Evolutionary conservation across 2,329 filamentous ascomycete genomes (phyloP), one percentile per base, ranked within the genome.

Genomic region (Trichoderma arundinaceum): DNA sequence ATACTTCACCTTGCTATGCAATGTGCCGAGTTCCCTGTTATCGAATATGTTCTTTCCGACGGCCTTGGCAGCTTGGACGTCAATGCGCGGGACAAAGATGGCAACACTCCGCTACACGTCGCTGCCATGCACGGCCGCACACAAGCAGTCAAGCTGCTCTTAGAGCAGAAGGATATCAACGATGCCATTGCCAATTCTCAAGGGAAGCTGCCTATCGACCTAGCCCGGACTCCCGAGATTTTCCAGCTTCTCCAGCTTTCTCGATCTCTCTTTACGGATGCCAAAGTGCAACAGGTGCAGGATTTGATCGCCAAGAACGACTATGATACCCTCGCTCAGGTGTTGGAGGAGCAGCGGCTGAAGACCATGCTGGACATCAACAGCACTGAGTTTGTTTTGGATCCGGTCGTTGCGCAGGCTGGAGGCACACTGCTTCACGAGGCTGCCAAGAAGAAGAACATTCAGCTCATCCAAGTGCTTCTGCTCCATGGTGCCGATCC

Each of bases 351-450:
- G 73, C 88, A 90, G 19, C 88, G 93, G 33, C 88, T 97, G 66
- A 92, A 94, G 80, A 93, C 89, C 1, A 88, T 93, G 2, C 79
- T 99, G 58, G 95, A 98, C 76, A 92, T 99, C 72, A 98, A 99
- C 78, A 92, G 91, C 70, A 87, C 91, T 68, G 94, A 98, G 70
- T 87, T 98, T 64, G 90, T 91, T 4, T 94, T 91, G 2, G 94
- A 98, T 66, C 86, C 88, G 1, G 80, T 82, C 3, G 96, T 93
- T 0, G 81, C 90, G 1, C 89, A 96, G 71, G 85, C 88, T 7
- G 95, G 95, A n/a, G 96, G 95, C 10, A 97, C 93, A 1, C 81
- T 99, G 8, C 83, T 99, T 38, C 95, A 99, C 75, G 94, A 99
- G 76, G 95, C 94, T 0, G 94, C 95, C 7, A 88, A 93, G 71